These are phyloP conservation scores for Xanthoceras sorbifolium DNA, from an alignment of 345 rosid genomes.

Conservation along the genomic window DNA sequence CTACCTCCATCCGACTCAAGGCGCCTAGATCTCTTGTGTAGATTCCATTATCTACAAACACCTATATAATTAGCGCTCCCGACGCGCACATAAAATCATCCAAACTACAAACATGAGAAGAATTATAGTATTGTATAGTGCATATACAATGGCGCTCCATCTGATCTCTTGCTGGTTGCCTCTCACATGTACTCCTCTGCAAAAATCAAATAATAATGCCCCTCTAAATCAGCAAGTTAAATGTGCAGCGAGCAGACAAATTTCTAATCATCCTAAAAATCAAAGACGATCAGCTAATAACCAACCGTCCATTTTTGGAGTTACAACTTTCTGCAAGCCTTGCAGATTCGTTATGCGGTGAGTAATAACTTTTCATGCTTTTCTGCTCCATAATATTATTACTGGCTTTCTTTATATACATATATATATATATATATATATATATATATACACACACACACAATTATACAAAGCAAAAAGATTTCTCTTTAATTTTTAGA, in stretches of 20 bases:
- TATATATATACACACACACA: too few species aligned
- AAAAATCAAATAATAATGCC: not conserved
- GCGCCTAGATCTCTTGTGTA: too few species aligned
- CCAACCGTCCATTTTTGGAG: conserved; percentile 20
- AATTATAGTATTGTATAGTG: too few species aligned
- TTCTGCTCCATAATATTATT: not conserved
- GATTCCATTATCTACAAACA: too few species aligned
- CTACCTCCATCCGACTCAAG: too few species aligned
- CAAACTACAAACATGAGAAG: not conserved
- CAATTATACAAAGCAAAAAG: too few species aligned
- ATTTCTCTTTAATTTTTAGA: too few species aligned
- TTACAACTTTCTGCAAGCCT: conserved; percentile 21
- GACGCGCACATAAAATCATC: not conserved
- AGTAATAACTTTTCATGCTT: not conserved
- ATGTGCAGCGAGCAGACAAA: not conserved
- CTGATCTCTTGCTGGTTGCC: not conserved
- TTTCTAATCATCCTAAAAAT: too few species aligned
- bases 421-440: too few species aligned
- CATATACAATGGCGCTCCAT: not conserved
- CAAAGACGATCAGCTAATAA: conserved; percentile 20
- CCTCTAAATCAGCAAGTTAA: not conserved
- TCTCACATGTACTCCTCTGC: not conserved
- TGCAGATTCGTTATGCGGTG: not conserved
- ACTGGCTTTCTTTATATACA: too few species aligned
- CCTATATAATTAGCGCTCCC: not conserved